Percentiles rank a stretch among this genome's conserved stretches.
phyloP scores from a whole-genome alignment of 495 filamentous ascomycete genomes.

The Penicillium nucicola region DNA sequence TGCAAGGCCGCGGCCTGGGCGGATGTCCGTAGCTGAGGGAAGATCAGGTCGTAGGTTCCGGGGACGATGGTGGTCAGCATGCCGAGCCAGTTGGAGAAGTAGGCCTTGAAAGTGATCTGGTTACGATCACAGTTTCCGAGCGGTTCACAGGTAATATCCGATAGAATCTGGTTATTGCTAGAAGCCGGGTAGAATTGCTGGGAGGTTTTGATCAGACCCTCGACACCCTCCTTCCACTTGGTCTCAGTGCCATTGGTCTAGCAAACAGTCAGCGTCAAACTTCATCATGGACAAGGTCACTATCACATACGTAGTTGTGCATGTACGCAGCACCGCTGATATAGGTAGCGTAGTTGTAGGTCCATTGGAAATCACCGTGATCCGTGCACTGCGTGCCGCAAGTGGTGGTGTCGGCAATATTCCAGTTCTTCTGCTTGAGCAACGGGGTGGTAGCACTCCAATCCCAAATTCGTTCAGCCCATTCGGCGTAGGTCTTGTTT shows the following conservation, averaged over 20 bases:
- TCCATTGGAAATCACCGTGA: conserved; percentile 66
- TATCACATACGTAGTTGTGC: conserved; percentile 62
- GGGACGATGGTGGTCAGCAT: conserved; percentile 65
- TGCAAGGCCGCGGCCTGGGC: conserved; percentile 58
- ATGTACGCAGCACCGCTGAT: conserved; percentile 72
- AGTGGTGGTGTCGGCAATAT: conserved; percentile 65
- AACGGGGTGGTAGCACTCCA: conserved; percentile 63
- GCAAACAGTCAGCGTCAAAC: conserved; percentile 11
- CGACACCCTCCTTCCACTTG: conserved; percentile 55
- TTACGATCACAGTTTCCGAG: conserved; percentile 65
- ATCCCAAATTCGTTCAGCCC: conserved; percentile 69
- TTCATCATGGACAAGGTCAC: not conserved
- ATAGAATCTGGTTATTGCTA: conserved; percentile 50
- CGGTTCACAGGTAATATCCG: conserved; percentile 69
- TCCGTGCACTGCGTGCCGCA: conserved; percentile 54
- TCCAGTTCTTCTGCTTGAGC: conserved; percentile 43
- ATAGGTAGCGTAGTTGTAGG: conserved; percentile 73
- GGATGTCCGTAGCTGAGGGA: conserved; percentile 52
- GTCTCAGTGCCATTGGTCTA: conserved; percentile 38
- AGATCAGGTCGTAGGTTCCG: conserved; percentile 52
- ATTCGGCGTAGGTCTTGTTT: conserved; percentile 71
- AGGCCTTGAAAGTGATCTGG: conserved; percentile 72
- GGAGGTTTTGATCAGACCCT: conserved; percentile 52
- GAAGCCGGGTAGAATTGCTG: conserved; percentile 50
- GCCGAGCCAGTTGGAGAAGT: conserved; percentile 68